phyloP scores from a whole-genome alignment of 306 rosid genomes.

The Sesbania bispinosa region DNA sequence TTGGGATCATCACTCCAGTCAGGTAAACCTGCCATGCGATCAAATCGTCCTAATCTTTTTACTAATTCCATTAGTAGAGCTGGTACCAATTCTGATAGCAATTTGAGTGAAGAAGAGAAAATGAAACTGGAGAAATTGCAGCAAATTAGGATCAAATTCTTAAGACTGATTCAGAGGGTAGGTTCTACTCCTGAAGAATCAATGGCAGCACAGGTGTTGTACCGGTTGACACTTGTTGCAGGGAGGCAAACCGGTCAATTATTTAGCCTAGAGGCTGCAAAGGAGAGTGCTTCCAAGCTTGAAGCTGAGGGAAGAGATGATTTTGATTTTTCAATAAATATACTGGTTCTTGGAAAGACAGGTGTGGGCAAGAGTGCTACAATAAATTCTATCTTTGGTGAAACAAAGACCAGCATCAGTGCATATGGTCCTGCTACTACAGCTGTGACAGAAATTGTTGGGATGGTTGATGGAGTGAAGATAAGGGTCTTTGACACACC shows the following conservation, averaged over 20 bases:
- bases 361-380: slow-evolving; percentile 99
- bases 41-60: slow-evolving; percentile 54
- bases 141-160: slow-evolving; percentile 66
- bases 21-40: slow-evolving; percentile 58
- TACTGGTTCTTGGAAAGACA: slow-evolving; percentile 86
- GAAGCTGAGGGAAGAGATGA: slow-evolving; percentile 72
- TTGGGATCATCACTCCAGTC: slow-evolving; percentile 80
- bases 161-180: slow-evolving; percentile 78
- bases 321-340: slow-evolving; percentile 66
- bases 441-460: slow-evolving; percentile 71
- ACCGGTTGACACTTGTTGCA: slow-evolving; percentile 65
- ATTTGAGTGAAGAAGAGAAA: slow-evolving; percentile 80
- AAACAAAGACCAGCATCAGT: slow-evolving; percentile 61
- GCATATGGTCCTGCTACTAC: slow-evolving; percentile 89
- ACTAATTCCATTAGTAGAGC: slow-evolving; percentile 40
- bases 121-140: slow-evolving; percentile 67
- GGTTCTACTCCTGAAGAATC: slow-evolving; percentile 82
- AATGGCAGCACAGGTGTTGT: slow-evolving; percentile 78
- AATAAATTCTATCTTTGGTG: slow-evolving; percentile 88
- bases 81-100: slow-evolving; percentile 44
- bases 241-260: slow-evolving; percentile 64
- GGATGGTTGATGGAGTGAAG: slow-evolving; percentile 79
- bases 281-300: slow-evolving; percentile 64
- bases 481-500: slow-evolving; percentile 88
- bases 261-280: slow-evolving; percentile 75